Base-by-base conservation (phyloP, 805 yeast species). In the Yamadazyma phyllophila region DNA sequence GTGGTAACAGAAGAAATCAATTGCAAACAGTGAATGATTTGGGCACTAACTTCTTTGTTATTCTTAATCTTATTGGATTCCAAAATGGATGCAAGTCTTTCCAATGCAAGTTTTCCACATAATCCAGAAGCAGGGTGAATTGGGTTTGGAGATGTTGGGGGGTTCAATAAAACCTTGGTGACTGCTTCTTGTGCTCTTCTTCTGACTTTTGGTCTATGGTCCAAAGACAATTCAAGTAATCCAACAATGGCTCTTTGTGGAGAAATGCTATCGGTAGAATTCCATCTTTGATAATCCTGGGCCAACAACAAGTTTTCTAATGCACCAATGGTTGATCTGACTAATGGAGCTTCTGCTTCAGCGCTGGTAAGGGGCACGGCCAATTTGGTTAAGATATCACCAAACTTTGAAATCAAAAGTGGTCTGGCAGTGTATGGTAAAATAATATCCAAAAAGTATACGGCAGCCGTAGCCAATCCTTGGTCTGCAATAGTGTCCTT, bases 151-250 rank as follows among this genome's bases (percentile, higher is more conserved):
- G 90, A 86, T 0, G 85, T 75, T 9, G 96, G 95, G 2, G 87
- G 84, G 50, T 77, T 77, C 2, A 67, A 53, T 49, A 94, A 69
- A 26, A 94, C 70, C 2, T 72, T 76, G 40, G 75, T 67, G n/a
- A 94, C 76, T 1, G 97, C 87, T 47, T 94, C 99, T 57, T 83
- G 85, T 1, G 98, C 96, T 71, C 97, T 84, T 77, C 86, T 88
- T 63, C 99, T 81, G 10, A 94, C 96, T 58, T 94, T 94, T 31
- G 99, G 99, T 61, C 98, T 80, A 38, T 86, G 85, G 65, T 94
- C 97, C 36, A 88, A 67, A 0, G 92, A 80, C 50, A 89, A 74
- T 61, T 87, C 89, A 48, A 91, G 66, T 48, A 91, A 66, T 38
- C 92, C 96, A 33, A 78, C 76, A 47, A 90, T 67, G 36, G 94